Percentiles rank a stretch among this genome's conserved stretches.
phyloP scores from a whole-genome alignment of 306 rosid genomes.

The Sechiopsis laciniata region DNA sequence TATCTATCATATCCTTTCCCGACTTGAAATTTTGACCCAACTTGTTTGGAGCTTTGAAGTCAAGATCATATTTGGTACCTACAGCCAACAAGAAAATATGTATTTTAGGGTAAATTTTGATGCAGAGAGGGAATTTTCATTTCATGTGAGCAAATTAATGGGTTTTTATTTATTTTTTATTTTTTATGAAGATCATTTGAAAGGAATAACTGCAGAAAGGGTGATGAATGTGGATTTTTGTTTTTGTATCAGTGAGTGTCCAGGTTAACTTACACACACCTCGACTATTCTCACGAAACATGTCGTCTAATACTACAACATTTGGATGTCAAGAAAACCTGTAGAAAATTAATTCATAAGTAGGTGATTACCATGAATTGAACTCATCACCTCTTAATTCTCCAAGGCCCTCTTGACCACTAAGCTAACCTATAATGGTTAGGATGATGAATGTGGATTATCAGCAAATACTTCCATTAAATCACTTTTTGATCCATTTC shows the following conservation, averaged over 20 bases:
- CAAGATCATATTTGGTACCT: slow-evolving; percentile 92
- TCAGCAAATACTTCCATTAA: neutral
- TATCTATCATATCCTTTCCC: slow-evolving; percentile 73
- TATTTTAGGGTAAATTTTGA: neutral
- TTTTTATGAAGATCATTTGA: neutral
- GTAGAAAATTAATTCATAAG: too few relatives aligned
- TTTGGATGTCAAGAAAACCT: too few relatives aligned
- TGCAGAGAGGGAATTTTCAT: neutral
- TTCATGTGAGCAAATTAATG: neutral
- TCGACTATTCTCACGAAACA: too few relatives aligned
- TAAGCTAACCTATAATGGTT: too few relatives aligned
- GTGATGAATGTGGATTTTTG: neutral
- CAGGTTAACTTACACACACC: too few relatives aligned
- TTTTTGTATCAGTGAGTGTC: too few relatives aligned
- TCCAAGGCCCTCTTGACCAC: too few relatives aligned
- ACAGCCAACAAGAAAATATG: slow-evolving; percentile 24
- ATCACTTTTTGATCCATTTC: neutral
- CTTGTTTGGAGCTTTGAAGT: slow-evolving; percentile 61
- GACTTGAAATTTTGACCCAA: slow-evolving; percentile 80
- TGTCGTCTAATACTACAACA: too few relatives aligned
- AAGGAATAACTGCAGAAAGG: neutral
- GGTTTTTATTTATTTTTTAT: neutral
- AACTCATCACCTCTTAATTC: too few relatives aligned
- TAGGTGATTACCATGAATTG: too few relatives aligned
- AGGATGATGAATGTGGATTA: neutral